Evolutionary conservation across 441 rosid genomes (phyloP), one percentile per base, ranked within the genome.

Genomic region (Erodium trifolium): DNA sequence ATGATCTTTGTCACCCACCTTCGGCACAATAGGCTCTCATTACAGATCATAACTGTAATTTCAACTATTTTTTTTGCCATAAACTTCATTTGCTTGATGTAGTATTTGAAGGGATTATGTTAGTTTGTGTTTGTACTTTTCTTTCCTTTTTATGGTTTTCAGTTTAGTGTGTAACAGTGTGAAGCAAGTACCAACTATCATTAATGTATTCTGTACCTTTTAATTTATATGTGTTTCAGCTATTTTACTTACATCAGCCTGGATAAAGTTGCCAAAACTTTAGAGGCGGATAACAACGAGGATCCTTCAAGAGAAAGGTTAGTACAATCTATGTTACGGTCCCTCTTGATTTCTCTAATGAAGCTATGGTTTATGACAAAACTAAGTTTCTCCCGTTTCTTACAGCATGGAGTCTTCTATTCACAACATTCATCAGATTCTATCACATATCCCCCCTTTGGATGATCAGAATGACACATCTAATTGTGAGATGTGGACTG

Each of bases 211-310:
- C 16, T 0, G 7, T 27, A 18, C 41, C 18, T 13, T 51, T n/a
- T 37, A 17, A 66, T 66, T 63, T 63, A 14, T 55, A 57, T 27
- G 69, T 73, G 55, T 67, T 34, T 14, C 85, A 91, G 97, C 69
- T 90, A 88, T 79, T 91, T 89, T 68, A 93, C 96, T 35, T 88
- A 82, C 78, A 83, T 91, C 74, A 88, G 91, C 78, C 74, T 91
- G 78, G 89, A 82, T 41, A 93, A 88, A 72, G 80, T 91, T 68
- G 81, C 85, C 65, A 82, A 75, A 78, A 77, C 78, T 51, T 69
- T 87, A 74, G 85, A 86, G 78, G 71, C 75, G 57, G 66, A 66
- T 43, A 80, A 67, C 64, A 39, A 23, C 37, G 84, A 70, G 69
- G 70, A 29, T 77, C 75, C 68, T 63, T 67, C 80, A 39, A 78